phyloP scores from a whole-genome alignment of 73 alveolate genomes.

The Stentor roeselii region DNA sequence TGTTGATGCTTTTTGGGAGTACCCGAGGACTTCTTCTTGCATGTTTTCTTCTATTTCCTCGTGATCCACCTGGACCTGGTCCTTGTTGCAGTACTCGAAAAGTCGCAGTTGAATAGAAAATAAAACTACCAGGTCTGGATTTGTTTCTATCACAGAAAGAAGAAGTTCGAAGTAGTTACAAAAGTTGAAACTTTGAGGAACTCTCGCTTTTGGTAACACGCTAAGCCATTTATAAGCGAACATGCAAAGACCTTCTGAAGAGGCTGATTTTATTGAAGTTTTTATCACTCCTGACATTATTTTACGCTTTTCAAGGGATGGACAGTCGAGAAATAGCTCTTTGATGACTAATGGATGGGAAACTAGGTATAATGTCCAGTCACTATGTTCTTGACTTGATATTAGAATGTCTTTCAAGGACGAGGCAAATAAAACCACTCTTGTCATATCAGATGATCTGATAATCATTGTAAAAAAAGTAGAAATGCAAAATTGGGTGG shows the following conservation, averaged over 20 bases:
- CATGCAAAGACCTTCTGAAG: slow-evolving; percentile 29
- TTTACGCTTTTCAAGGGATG: slow-evolving; percentile 50
- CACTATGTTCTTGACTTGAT: slow-evolving; percentile 22
- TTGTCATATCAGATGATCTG: slow-evolving; percentile 41
- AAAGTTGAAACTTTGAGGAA: not conserved
- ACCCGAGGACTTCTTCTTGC: no score
- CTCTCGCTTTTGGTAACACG: not conserved
- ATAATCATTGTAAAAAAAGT: slow-evolving; percentile 48
- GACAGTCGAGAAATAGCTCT: slow-evolving; percentile 57
- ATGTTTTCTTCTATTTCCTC: not conserved
- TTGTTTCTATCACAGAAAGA: not conserved
- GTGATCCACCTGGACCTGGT: not conserved
- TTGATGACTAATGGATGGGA: slow-evolving; percentile 29
- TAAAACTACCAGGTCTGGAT: not conserved
- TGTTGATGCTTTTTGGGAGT: no score
- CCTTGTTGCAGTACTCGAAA: not conserved
- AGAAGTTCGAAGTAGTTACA: not conserved
- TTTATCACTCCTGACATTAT: slow-evolving; percentile 41
- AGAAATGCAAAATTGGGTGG: slow-evolving; percentile 31
- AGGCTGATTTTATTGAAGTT: slow-evolving; percentile 42
- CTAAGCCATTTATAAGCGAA: not conserved
- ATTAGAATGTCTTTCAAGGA: slow-evolving; percentile 28
- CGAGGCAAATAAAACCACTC: slow-evolving; percentile 32
- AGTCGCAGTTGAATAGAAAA: not conserved
- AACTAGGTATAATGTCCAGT: slow-evolving; percentile 44